Percentiles rank a stretch among this genome's conserved stretches.
These are phyloP conservation scores for Pyronema domesticum DNA, from an alignment of 495 filamentous ascomycete genomes.

Conservation along the genomic window DNA sequence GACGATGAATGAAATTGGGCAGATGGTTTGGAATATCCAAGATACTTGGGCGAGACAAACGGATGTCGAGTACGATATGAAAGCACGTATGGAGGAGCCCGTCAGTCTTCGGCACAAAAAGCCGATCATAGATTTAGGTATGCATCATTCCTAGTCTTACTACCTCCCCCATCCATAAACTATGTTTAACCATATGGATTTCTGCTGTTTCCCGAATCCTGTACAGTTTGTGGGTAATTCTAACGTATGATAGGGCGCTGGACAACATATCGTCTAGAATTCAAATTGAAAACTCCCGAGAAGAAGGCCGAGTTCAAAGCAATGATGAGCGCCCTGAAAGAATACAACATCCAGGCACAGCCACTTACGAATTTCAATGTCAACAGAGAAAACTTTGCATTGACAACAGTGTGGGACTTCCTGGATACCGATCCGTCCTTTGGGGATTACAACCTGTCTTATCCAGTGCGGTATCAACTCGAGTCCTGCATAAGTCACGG, in stretches of 20 bases:
- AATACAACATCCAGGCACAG: constrained; percentile 51
- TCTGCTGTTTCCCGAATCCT: not conserved
- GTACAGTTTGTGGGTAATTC: constrained; percentile 28
- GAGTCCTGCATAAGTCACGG: constrained; percentile 77
- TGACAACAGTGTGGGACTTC: constrained; percentile 36
- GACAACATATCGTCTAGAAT: constrained; percentile 45
- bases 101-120: constrained; percentile 39
- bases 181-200: too few relatives aligned
- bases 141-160: constrained; percentile 7
- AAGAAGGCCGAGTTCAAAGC: constrained; percentile 23
- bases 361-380: constrained; percentile 23
- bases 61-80: constrained; percentile 38
- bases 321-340: constrained; percentile 40
- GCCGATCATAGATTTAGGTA: constrained; percentile 60
- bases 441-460: constrained; percentile 37
- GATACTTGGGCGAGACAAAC: constrained; percentile 65
- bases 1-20: constrained; percentile 26
- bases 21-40: constrained; percentile 41
- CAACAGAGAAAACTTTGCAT: constrained; percentile 8
- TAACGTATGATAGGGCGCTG: constrained; percentile 33
- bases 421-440: constrained; percentile 31
- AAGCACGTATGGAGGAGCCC: constrained; percentile 25
- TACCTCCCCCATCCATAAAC: not conserved
- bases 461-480: constrained; percentile 68
- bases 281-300: constrained; percentile 24